A percentile compares a stretch with the other conserved stretches of the same genome.
Evolutionary conservation across 2,329 filamentous ascomycete species (phyloP).

Genomic region (Cercospora zeae-maydis): DNA sequence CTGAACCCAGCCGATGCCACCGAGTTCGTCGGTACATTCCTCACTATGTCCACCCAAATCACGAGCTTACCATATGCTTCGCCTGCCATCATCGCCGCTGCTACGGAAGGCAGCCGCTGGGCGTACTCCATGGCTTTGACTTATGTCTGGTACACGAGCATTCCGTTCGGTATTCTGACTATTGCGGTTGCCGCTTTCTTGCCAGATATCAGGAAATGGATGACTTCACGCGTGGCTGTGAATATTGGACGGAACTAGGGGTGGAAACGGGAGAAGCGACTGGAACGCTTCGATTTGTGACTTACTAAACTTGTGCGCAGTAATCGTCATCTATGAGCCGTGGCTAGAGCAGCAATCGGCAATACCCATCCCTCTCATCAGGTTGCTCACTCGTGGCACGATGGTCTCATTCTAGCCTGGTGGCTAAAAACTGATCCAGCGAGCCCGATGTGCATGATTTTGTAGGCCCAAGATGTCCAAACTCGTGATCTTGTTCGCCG

Average conservation of each 20-base stretch:
- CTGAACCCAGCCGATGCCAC: conserved; percentile 6
- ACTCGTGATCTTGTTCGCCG: no score
- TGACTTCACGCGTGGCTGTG: conserved; percentile 5
- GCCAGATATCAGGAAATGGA: conserved; percentile 7
- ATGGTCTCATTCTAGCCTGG: no score
- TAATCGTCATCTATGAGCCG: not conserved
- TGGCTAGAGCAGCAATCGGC: not conserved
- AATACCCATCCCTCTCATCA: not conserved
- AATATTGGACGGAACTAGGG: not conserved
- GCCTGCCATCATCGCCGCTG: conserved; percentile 11
- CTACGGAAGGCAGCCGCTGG: conserved; percentile 7
- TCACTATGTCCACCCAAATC: conserved; percentile 8
- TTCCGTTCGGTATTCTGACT: conserved; percentile 14
- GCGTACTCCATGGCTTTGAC: conserved; percentile 15
- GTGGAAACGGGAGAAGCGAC: not conserved
- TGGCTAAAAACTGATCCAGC: no score
- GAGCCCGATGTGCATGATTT: no score
- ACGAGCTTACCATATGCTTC: conserved; percentile 14
- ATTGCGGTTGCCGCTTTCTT: not conserved
- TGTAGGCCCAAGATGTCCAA: no score
- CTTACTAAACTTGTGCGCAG: not conserved
- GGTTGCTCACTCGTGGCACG: no score
- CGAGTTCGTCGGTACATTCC: conserved; percentile 14
- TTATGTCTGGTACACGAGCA: conserved; percentile 22
- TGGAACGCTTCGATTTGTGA: not conserved